A percentile compares a stretch with the other conserved stretches of the same genome.
These are phyloP conservation scores for Meredithiella fracta DNA, from an alignment of 2,329 filamentous ascomycete genomes.

Conservation along the genomic window DNA sequence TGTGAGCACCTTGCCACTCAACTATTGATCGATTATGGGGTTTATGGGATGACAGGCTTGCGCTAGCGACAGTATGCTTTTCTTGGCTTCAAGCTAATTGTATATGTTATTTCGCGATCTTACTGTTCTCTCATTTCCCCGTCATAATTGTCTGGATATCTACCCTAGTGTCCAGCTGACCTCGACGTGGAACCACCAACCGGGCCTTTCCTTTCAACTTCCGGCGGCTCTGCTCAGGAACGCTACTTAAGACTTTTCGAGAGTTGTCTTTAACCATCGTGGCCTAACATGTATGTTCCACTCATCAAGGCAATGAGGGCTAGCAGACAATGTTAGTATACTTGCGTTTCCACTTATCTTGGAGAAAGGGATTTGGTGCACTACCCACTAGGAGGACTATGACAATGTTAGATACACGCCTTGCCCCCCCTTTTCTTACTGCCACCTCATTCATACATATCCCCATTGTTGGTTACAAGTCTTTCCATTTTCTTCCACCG, in stretches of 20 bases:
- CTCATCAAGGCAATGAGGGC: background rate
- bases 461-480: background rate
- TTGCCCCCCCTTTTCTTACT: background rate
- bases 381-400: background rate
- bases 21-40: background rate
- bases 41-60: background rate
- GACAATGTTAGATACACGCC: background rate
- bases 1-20: background rate
- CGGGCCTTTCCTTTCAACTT: background rate
- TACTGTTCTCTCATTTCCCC: background rate
- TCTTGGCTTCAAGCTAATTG: too few relatives aligned
- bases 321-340: too few relatives aligned
- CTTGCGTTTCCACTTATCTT: background rate
- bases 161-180: background rate
- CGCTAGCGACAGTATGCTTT: too few relatives aligned
- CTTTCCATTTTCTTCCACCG: constrained; percentile 1
- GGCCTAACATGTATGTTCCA: background rate
- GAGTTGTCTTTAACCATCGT: background rate
- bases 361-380: too few relatives aligned
- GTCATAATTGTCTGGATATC: background rate
- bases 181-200: background rate
- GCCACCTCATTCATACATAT: background rate
- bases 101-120: too few relatives aligned
- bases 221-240: background rate
- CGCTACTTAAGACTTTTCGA: background rate